phyloP scores from a whole-genome alignment of 2,329 filamentous ascomycete species.

The Neurospora crassa region DNA sequence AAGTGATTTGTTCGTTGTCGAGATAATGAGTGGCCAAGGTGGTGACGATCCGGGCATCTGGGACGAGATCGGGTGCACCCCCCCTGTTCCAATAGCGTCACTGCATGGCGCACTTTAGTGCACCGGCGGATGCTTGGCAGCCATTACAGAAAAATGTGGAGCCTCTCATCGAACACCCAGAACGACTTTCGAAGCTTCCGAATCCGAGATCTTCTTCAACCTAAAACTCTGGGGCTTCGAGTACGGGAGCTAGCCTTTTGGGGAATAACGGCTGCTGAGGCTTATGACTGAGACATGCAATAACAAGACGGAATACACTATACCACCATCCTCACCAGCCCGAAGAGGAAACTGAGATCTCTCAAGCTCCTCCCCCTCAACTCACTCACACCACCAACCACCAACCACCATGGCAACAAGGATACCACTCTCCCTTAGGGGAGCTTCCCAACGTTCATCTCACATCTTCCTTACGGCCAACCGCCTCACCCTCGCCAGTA shows the following conservation, averaged over 20 bases:
- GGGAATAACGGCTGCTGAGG: background rate
- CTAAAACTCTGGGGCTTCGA: background rate
- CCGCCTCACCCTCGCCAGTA: background rate
- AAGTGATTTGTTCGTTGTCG: background rate
- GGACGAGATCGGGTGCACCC: background rate
- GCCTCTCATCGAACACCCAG: background rate
- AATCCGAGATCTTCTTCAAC: background rate
- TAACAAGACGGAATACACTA: background rate
- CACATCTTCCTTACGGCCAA: background rate
- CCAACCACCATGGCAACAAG: background rate
- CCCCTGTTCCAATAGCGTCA: background rate
- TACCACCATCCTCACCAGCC: background rate
- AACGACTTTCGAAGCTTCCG: background rate
- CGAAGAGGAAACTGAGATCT: constrained; percentile 1
- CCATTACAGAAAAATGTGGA: background rate
- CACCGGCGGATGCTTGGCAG: background rate
- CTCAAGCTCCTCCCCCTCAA: constrained; percentile 3
- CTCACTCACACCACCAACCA: background rate
- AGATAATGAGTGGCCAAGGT: background rate
- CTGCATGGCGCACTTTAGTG: background rate
- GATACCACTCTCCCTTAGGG: background rate
- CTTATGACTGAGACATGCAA: background rate
- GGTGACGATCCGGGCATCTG: background rate
- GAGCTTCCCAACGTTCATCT: background rate
- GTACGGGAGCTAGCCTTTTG: background rate